Evolutionary conservation across 169 alveolate genomes (phyloP).

Genomic region (Babesia bigemina): DNA sequence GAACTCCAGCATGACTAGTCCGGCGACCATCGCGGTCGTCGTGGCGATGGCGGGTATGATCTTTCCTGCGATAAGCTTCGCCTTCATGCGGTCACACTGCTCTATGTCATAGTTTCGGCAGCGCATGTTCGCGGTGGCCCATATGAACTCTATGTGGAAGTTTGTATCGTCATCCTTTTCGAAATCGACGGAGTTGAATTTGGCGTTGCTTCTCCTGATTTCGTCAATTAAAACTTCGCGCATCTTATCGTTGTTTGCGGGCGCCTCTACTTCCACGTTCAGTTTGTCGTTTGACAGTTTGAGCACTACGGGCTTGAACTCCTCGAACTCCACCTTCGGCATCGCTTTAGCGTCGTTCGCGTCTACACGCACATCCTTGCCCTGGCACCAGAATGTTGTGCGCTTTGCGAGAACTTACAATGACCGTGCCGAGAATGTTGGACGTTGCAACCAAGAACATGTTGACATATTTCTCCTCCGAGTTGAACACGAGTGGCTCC

Average conservation of each 20-base stretch:
- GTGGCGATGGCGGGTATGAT: conserved; percentile 99
- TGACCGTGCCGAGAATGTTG: conserved; percentile 85
- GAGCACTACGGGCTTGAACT: conserved; percentile 54
- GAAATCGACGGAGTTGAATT: conserved; percentile 81
- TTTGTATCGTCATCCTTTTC: conserved; percentile 99
- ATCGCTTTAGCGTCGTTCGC: conserved; percentile 20
- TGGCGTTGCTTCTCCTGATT: conserved; percentile 27
- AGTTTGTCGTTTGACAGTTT: conserved; percentile 61
- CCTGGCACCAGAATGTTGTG: background rate
- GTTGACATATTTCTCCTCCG: conserved; percentile 32
- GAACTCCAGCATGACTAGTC: conserved; percentile 93
- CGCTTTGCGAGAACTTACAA: conserved; percentile 12
- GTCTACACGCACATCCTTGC: conserved; percentile 13
- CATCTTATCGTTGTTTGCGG: conserved; percentile 13
- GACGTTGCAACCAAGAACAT: conserved; percentile 89
- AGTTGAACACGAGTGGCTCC: conserved; percentile 76
- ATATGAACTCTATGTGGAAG: conserved; percentile 96
- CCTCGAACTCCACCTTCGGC: conserved; percentile 30
- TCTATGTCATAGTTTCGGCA: conserved; percentile 95
- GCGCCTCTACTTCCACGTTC: conserved; percentile 52
- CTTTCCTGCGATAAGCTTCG: conserved; percentile 98
- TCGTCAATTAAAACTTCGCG: conserved; percentile 24
- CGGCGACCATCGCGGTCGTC: conserved; percentile 98
- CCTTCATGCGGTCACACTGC: conserved; percentile 90
- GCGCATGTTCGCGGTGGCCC: conserved; percentile 95